Percentiles rank a stretch among this genome's conserved stretches.
phyloP scores from a whole-genome alignment of 176 grass and related monocot genomes.

The Cymbopogon citratus region DNA sequence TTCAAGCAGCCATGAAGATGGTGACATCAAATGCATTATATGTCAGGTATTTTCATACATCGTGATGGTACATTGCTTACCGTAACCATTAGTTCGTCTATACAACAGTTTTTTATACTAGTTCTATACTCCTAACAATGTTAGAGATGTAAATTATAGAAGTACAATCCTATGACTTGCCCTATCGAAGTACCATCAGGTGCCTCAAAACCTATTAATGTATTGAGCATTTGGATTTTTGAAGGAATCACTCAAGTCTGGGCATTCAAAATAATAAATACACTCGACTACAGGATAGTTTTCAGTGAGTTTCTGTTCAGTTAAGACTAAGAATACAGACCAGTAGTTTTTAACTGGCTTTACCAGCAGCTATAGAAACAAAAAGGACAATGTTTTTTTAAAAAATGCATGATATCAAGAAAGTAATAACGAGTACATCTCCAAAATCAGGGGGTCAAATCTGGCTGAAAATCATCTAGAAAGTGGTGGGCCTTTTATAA shows the following conservation, averaged over 20 bases:
- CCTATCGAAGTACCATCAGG: not conserved
- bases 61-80: not conserved
- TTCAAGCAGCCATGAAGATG: conserved; percentile 38
- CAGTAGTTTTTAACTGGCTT: not conserved
- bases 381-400: not conserved
- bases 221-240: not conserved
- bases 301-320: not conserved
- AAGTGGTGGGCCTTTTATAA: not conserved
- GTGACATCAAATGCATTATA: conserved; percentile 67
- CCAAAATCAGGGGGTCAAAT: not conserved
- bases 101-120: not conserved
- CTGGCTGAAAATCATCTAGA: not conserved
- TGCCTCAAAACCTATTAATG: not conserved
- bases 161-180: not conserved
- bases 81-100: not conserved
- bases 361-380: not conserved
- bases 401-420: not conserved
- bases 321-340: not conserved
- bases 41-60: conserved; percentile 49
- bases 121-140: not conserved
- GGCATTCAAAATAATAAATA: too few species aligned
- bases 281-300: not conserved
- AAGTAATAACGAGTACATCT: not conserved
- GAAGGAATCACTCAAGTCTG: not conserved
- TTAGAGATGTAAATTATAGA: not conserved